A percentile compares a stretch with the other conserved stretches of the same genome.
Evolutionary conservation across 1,139 yeast genomes (phyloP).

Genomic region (Lodderomyces oxycetoniae): DNA sequence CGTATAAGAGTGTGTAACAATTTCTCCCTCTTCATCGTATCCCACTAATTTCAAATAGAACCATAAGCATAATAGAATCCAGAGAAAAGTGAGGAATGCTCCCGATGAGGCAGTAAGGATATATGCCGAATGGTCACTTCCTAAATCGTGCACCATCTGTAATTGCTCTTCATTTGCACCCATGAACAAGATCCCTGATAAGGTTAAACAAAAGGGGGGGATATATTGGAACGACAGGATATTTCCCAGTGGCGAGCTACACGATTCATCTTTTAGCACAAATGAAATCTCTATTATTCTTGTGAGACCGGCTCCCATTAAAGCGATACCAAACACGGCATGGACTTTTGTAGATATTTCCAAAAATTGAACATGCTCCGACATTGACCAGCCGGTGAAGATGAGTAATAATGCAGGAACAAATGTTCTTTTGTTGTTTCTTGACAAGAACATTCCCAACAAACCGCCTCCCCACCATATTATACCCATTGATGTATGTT

Average conservation of each 20-base stretch:
- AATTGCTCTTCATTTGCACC: conserved; percentile 90
- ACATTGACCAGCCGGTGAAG: conserved; percentile 92
- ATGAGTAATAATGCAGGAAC: conserved; percentile 77
- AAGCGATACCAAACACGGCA: conserved; percentile 73
- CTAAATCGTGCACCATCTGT: conserved; percentile 60
- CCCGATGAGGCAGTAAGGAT: conserved; percentile 68
- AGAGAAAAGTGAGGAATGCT: conserved; percentile 66
- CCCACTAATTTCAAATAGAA: conserved; percentile 55
- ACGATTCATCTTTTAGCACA: conserved; percentile 53
- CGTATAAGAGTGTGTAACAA: conserved; percentile 12
- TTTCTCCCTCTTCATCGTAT: conserved; percentile 38
- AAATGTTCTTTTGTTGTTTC: conserved; percentile 57
- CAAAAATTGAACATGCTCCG: conserved; percentile 75
- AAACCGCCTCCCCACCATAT: conserved; percentile 96
- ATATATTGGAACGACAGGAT: conserved; percentile 74
- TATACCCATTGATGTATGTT: conserved; percentile 94
- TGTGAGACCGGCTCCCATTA: conserved; percentile 71
- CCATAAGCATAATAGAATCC: conserved; percentile 55
- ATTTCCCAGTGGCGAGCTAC: conserved; percentile 35
- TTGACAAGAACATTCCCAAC: conserved; percentile 69
- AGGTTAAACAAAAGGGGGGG: conserved; percentile 73
- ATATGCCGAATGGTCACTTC: conserved; percentile 83
- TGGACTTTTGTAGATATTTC: conserved; percentile 81
- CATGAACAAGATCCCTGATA: conserved; percentile 82
- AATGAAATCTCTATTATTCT: conserved; percentile 77